Evolutionary conservation across 306 rosid species (phyloP), one percentile per base, ranked within the genome.

Genomic region (Chamaecrista fasciculata): DNA sequence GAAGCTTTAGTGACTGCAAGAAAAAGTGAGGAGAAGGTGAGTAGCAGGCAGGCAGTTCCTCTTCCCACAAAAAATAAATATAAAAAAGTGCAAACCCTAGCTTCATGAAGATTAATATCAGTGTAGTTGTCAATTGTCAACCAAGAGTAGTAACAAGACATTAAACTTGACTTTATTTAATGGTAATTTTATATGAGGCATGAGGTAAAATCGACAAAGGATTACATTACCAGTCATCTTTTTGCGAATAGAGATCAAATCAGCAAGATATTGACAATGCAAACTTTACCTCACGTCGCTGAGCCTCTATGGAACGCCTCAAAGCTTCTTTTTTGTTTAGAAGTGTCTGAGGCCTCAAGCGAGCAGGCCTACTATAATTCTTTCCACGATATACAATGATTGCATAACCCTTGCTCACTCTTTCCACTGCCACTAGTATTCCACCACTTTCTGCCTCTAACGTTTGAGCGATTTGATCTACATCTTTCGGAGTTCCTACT

Each of bases 371-470:
- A 47, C 47, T 58, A 61, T 90, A 93, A 85, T 88, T 93, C 83
- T 93, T 93, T 82, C 98, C 98, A 52, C 97, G 97, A 66, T 86
- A 93, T 56, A 93, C 82, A 70, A 93, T 86, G 80, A 93, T 85
- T 46, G 92, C 98, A 61, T 80, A 76, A 60, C 96, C 95, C 84
- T 86, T 88, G 62, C 37, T 79, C 81, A 86, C 89, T 77, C 89
- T 85, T 75, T 93, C 97, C 53, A 90, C 92, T 21, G 94, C 87
- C 57, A 93, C 86, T 69, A 90, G 77, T 73, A 90, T 90, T 76
- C 98, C 98, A 40, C 97, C 98, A 72, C 97, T 93, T 80, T 90
- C 98, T 50, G 87, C 80, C 84, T 90, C 98, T 74, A 93, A 83
- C 75, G 84, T 87, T 61, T 31, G 83, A 60, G 96, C 98, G 59